Base-by-base conservation (phyloP, 129 eudicot species). In the Saposhnikovia divaricata region DNA sequence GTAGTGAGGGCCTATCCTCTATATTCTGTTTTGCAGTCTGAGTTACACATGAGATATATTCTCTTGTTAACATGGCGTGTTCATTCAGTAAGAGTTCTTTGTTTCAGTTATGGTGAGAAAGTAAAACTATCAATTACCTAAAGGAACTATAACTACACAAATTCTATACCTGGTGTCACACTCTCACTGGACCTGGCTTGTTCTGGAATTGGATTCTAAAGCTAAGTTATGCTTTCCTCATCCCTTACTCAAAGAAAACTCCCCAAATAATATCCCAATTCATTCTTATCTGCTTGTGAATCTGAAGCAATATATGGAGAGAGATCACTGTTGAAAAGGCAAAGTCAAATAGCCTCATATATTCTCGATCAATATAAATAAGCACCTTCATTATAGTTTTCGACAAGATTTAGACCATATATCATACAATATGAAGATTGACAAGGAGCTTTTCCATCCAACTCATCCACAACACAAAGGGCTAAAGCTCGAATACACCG, bases 391-490 rank as follows among this genome's bases (percentile, higher is more conserved):
- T 37, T 25, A 6, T 46, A 47, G 9, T 19, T 44, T 1, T 40
- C 31, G 3, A 44, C 37, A 44, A 73, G 34, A 43, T 42, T 73
- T 31, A 75, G 63, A 40, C 21, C 34, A 21, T 31, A 78, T 40
- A 46, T 46, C 23, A 61, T 61, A 61, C 69, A 61, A 61, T 61
- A 78, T 78, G 81, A 78, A 78, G 75, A 25, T 78, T 44, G 75
- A 44, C 45, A 65, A 44, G 70, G 81, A 45, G 40, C 47, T 65
- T 34, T 65, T 63, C 55, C 80, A 78, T 46, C 81, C 81, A 44
- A 28, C 46, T 87, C 94, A 90, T 82, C 90, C 88, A 40, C 81
- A 88, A 48, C 94, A 90, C 85, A 78, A 75, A 83, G 88, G 80
- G 84, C 89, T 90, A 68, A 90, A 83, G 83, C 78, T 83, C 2